These are phyloP conservation scores for Globisporangium perplexum DNA, from an alignment of 352 stramenopile species.

Conservation along the genomic window DNA sequence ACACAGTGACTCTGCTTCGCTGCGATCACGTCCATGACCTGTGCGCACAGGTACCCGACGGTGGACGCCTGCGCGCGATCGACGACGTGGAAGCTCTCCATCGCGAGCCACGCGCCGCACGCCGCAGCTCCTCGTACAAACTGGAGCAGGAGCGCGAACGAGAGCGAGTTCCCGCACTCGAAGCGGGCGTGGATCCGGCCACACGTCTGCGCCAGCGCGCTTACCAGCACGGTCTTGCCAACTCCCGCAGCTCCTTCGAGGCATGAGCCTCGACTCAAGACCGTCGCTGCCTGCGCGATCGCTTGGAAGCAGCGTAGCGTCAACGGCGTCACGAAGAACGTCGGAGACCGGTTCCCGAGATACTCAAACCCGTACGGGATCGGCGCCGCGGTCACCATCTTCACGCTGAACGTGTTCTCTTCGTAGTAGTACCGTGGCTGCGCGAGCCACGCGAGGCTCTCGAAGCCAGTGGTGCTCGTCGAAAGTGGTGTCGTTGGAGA, in stretches of 20 bases:
- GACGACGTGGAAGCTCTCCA: slow-evolving; percentile 31
- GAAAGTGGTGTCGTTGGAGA: background rate
- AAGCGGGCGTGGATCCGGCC: slow-evolving; percentile 41
- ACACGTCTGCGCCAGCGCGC: slow-evolving; percentile 35
- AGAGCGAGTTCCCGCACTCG: slow-evolving; percentile 22
- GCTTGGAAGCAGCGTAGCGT: slow-evolving; percentile 59
- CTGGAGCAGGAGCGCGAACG: slow-evolving; percentile 25
- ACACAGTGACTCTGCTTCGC: slow-evolving; percentile 33
- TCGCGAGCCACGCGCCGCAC: slow-evolving; percentile 51
- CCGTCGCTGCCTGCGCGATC: slow-evolving; percentile 31
- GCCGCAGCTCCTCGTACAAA: slow-evolving; percentile 48
- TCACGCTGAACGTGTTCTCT: slow-evolving; percentile 39
- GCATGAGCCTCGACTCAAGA: slow-evolving; percentile 31
- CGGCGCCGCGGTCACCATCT: slow-evolving; percentile 36
- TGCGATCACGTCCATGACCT: slow-evolving; percentile 33
- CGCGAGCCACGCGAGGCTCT: slow-evolving; percentile 41
- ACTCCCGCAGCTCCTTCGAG: slow-evolving; percentile 27
- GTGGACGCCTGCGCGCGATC: slow-evolving; percentile 13
- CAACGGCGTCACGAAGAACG: slow-evolving; percentile 43
- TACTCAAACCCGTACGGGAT: slow-evolving; percentile 74
- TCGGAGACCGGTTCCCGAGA: slow-evolving; percentile 33
- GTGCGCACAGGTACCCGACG: slow-evolving; percentile 32
- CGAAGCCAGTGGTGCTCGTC: background rate
- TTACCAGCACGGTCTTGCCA: slow-evolving; percentile 44
- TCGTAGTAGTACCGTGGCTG: slow-evolving; percentile 71